phyloP scores from a whole-genome alignment of 2,329 filamentous ascomycete genomes.

The Bisporella sp. region DNA sequence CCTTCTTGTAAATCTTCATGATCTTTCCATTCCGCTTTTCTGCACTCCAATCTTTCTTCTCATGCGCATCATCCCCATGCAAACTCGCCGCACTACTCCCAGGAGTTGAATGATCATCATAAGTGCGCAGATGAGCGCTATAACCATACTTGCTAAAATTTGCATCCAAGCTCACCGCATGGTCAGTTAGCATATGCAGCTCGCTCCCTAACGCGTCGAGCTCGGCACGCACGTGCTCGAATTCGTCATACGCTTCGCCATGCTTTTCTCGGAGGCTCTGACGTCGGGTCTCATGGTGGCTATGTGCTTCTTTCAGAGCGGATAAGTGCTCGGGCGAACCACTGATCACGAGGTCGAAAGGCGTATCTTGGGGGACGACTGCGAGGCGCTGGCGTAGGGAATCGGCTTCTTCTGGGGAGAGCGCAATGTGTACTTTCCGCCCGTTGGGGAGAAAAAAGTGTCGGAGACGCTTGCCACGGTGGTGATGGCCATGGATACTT shows the following conservation, averaged over 20 bases:
- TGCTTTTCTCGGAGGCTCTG: constrained; percentile 41
- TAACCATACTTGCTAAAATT: constrained; percentile 60
- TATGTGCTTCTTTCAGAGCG: constrained; percentile 43
- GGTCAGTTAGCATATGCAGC: constrained; percentile 44
- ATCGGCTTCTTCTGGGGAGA: constrained; percentile 47
- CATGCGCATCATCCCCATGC: constrained; percentile 21
- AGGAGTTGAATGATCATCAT: constrained; percentile 25
- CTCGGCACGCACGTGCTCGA: constrained; percentile 47
- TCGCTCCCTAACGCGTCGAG: constrained; percentile 45
- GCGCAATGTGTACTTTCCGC: constrained; percentile 47
- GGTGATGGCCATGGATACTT: constrained; percentile 9
- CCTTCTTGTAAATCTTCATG: constrained; percentile 49
- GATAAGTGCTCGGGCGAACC: constrained; percentile 41
- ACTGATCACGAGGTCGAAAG: constrained; percentile 50
- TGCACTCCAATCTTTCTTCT: constrained; percentile 30
- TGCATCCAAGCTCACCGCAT: constrained; percentile 48
- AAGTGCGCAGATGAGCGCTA: constrained; percentile 47
- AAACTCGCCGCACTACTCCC: constrained; percentile 14
- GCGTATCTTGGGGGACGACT: constrained; percentile 24
- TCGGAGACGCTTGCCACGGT: constrained; percentile 34
- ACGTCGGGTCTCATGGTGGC: constrained; percentile 44
- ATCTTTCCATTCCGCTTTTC: constrained; percentile 32
- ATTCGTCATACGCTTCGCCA: constrained; percentile 45
- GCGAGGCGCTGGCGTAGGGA: constrained; percentile 38
- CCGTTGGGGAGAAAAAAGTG: constrained; percentile 49